These are phyloP conservation scores for Pilobolus umbonatus DNA, from an alignment of 192 early-diverging fungal species.

Conservation along the genomic window DNA sequence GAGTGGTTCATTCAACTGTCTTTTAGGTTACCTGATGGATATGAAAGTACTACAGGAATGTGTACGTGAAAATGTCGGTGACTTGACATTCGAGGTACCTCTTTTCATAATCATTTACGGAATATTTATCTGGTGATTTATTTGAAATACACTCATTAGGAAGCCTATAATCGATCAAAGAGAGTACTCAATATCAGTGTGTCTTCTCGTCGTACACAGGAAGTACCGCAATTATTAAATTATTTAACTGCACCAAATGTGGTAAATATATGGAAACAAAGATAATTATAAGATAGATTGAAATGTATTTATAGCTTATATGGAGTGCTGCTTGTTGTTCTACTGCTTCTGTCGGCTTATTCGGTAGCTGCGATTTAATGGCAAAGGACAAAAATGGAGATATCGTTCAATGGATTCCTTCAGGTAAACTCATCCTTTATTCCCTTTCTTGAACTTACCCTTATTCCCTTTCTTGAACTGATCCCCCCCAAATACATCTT, in stretches of 20 bases:
- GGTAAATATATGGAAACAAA: conserved; percentile 34
- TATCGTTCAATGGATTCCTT: conserved; percentile 61
- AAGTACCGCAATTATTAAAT: conserved; percentile 71
- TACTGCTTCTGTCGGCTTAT: conserved; percentile 66
- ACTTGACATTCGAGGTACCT: conserved; percentile 61
- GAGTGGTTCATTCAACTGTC: background rate
- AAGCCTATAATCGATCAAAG: conserved; percentile 63
- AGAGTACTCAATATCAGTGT: conserved; percentile 78
- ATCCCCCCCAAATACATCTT: too few species aligned
- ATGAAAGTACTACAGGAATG: conserved; percentile 72
- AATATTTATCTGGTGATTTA: background rate
- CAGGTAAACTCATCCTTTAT: too few species aligned
- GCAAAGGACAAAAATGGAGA: conserved; percentile 68
- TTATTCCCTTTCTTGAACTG: background rate
- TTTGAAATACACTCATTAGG: conserved; percentile 33
- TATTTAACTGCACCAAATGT: conserved; percentile 78
- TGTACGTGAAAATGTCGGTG: conserved; percentile 67
- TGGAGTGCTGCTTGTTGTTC: conserved; percentile 74
- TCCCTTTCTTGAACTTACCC: background rate
- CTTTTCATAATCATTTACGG: too few species aligned
- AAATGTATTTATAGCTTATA: conserved; percentile 46
- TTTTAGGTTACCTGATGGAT: conserved; percentile 63
- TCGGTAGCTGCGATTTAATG: conserved; percentile 58
- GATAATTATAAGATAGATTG: background rate
- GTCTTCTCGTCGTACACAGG: conserved; percentile 62